phyloP scores from a whole-genome alignment of 371 early-diverging fungal species.

The Apophysomyces trapeziformis region DNA sequence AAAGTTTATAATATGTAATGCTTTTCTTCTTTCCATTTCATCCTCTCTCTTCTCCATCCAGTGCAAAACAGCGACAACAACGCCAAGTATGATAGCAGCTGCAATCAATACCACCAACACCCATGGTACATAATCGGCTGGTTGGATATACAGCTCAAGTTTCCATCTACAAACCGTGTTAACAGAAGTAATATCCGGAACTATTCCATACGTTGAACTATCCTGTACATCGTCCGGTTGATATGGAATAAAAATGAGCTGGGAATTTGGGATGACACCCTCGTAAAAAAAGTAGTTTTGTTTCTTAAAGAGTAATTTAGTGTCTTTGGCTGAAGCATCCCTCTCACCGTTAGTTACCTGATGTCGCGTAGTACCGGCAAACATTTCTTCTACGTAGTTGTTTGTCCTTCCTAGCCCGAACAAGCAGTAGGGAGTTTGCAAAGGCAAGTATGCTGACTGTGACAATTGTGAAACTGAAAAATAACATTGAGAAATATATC shows the following conservation, averaged over 20 bases:
- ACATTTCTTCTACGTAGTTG: conserved; percentile 92
- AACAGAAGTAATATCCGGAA: background rate
- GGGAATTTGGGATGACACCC: conserved; percentile 94
- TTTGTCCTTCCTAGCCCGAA: conserved; percentile 94
- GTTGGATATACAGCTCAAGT: conserved; percentile 86
- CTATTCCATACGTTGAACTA: conserved; percentile 39
- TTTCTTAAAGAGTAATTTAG: conserved; percentile 13
- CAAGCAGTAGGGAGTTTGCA: conserved; percentile 84
- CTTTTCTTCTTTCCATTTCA: conserved; percentile 70
- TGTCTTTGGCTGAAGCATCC: background rate
- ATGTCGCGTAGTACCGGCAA: conserved; percentile 80
- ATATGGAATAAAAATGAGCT: conserved; percentile 87
- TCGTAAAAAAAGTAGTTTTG: conserved; percentile 63
- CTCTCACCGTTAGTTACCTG: conserved; percentile 39
- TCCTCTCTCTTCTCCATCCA: conserved; percentile 85
- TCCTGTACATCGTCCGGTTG: conserved; percentile 60
- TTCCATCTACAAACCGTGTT: conserved; percentile 63
- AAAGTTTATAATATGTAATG: conserved; percentile 87
- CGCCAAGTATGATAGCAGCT: conserved; percentile 65
- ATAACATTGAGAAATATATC: background rate
- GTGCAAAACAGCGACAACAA: conserved; percentile 72
- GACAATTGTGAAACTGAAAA: conserved; percentile 75
- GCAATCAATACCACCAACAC: conserved; percentile 73
- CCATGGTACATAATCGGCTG: conserved; percentile 77
- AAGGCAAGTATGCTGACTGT: conserved; percentile 74